Conservation (phyloP, 768 basidiomycete species). For the Suillus decipiens region DNA sequence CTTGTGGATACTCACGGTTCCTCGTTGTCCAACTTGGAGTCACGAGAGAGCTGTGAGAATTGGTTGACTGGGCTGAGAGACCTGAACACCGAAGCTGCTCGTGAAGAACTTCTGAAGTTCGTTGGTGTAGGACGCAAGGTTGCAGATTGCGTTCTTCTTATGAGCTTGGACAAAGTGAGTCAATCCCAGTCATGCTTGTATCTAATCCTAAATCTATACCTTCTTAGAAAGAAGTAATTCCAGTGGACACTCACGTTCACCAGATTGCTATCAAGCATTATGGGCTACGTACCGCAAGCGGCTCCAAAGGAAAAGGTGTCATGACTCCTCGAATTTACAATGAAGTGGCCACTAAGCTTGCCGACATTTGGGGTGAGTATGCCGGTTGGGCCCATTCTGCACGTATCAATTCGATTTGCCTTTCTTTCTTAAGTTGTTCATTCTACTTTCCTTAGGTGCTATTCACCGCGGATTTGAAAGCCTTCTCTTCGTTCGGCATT, state of each 20-base stretch:
- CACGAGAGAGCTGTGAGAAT: constrained; percentile 51
- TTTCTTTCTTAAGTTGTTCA: neutral
- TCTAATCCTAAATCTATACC: constrained; percentile 6
- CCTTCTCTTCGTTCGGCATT: constrained; percentile 61
- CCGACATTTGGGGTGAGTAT: constrained; percentile 74
- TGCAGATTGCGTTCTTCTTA: constrained; percentile 90
- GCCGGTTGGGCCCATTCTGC: constrained; percentile 94
- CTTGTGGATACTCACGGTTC: constrained; percentile 57
- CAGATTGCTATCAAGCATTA: constrained; percentile 86
- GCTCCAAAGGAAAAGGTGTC: constrained; percentile 45
- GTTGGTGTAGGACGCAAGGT: constrained; percentile 96
- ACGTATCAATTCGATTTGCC: constrained; percentile 21
- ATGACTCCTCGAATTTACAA: constrained; percentile 83
- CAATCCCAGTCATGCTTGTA: neutral
- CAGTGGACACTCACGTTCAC: constrained; percentile 94
- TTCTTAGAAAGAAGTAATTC: constrained; percentile 75
- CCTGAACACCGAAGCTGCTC: constrained; percentile 54
- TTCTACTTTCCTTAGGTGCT: constrained; percentile 50
- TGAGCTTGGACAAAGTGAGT: constrained; percentile 87
- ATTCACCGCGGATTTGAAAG: constrained; percentile 74
- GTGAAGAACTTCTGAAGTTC: constrained; percentile 76
- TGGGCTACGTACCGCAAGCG: constrained; percentile 51
- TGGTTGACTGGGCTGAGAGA: constrained; percentile 61
- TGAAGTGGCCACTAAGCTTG: constrained; percentile 62
- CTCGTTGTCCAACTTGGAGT: neutral